Evolutionary conservation across 208 protist genomes (phyloP).

Genomic region (Trypanosoma cruzi): DNA sequence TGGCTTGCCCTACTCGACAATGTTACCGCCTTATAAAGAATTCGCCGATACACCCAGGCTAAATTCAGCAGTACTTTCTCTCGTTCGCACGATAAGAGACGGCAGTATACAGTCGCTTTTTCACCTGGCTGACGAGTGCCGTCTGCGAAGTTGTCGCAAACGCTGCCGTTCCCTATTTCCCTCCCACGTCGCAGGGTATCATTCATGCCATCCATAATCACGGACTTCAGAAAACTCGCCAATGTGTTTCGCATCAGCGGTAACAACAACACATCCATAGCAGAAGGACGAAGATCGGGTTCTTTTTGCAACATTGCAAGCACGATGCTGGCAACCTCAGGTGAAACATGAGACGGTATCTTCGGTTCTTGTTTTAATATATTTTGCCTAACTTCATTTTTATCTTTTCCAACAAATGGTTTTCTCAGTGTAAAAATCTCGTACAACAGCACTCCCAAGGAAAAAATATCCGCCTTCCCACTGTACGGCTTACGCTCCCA

Average conservation of each 20-base stretch:
- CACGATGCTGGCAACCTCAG: constrained; percentile 68
- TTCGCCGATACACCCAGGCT: not conserved
- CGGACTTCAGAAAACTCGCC: constrained; percentile 4
- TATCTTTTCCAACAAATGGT: constrained; percentile 75
- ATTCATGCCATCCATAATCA: not conserved
- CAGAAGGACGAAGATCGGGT: constrained; percentile 8
- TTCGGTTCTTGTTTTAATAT: constrained; percentile 56
- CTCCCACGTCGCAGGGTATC: not conserved
- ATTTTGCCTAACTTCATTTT: constrained; percentile 78
- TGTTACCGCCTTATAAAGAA: not conserved
- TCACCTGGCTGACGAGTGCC: not conserved
- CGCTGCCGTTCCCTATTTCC: not conserved
- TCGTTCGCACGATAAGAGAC: not conserved
- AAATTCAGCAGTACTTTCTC: constrained; percentile 3
- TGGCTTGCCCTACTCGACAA: not conserved
- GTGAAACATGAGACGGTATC: constrained; percentile 47
- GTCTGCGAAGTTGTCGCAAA: too few species aligned
- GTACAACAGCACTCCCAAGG: constrained; percentile 86
- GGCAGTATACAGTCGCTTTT: not conserved
- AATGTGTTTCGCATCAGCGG: constrained; percentile 11
- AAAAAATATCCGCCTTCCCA: constrained; percentile 94
- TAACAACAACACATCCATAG: constrained; percentile 1
- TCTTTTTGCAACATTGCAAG: constrained; percentile 36
- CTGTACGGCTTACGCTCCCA: constrained; percentile 92
- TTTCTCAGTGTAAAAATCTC: constrained; percentile 86